These are phyloP conservation scores for Spencermartinsiella europaea DNA, from an alignment of 805 yeast species.

Conservation along the genomic window DNA sequence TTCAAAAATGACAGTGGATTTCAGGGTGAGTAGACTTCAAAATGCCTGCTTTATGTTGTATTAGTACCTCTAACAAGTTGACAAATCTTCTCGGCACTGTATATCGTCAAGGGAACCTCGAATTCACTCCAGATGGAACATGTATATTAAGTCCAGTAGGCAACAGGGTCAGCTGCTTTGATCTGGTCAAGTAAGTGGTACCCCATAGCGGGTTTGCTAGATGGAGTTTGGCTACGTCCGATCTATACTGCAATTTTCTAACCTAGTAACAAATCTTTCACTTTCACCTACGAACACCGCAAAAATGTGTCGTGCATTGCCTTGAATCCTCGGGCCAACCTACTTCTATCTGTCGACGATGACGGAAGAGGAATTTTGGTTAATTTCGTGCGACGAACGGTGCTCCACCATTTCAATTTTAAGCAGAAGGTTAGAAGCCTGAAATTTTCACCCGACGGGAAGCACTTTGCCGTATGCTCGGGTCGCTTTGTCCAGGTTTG, in stretches of 20 bases:
- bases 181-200: slow-evolving; percentile 49
- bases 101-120: slow-evolving; percentile 84
- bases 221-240: background rate
- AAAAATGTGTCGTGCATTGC: slow-evolving; percentile 76
- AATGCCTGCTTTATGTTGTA: background rate
- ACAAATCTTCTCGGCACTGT: slow-evolving; percentile 92
- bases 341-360: slow-evolving; percentile 75
- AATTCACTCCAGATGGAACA: slow-evolving; percentile 82
- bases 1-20: slow-evolving; percentile 72
- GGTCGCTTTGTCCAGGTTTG: slow-evolving; percentile 85
- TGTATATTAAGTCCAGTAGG: slow-evolving; percentile 88
- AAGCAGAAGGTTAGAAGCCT: slow-evolving; percentile 69
- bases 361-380: slow-evolving; percentile 93
- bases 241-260: background rate
- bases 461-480: slow-evolving; percentile 76
- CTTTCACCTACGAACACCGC: slow-evolving; percentile 89
- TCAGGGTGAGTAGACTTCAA: slow-evolving; percentile 33
- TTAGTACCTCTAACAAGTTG: slow-evolving; percentile 41
- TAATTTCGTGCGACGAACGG: slow-evolving; percentile 76
- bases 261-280: slow-evolving; percentile 62
- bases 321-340: slow-evolving; percentile 72
- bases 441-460: slow-evolving; percentile 85
- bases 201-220: background rate
- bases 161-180: slow-evolving; percentile 84
- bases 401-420: slow-evolving; percentile 90